Evolutionary conservation across 495 filamentous ascomycete species (phyloP).

Genomic region (Tuber brumale): DNA sequence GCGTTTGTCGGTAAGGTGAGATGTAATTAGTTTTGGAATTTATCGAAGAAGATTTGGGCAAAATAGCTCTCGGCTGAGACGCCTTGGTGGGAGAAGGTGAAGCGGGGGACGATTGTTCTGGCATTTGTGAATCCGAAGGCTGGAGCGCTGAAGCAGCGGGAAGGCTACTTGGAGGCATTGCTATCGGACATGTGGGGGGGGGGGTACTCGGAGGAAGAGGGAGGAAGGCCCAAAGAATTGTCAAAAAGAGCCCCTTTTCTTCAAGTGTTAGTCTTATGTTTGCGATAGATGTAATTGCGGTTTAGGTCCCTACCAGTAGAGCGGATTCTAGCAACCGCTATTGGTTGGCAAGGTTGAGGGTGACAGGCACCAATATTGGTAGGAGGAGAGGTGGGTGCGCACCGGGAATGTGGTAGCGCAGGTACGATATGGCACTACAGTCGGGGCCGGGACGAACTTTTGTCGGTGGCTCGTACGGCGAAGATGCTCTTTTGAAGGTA

Average conservation of each 20-base stretch:
- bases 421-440: constrained; percentile 18
- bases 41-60: constrained; percentile 38
- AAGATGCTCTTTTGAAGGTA: neutral
- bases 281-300: constrained; percentile 16
- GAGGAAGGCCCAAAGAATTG: constrained; percentile 43
- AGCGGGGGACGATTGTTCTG: constrained; percentile 25
- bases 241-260: constrained; percentile 7
- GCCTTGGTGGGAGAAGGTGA: constrained; percentile 19
- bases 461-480: neutral
- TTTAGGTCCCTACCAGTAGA: neutral
- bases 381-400: constrained; percentile 19
- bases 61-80: constrained; percentile 21
- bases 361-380: neutral
- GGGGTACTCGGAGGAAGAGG: constrained; percentile 41
- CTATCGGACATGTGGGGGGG: constrained; percentile 40
- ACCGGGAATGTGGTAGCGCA: constrained; percentile 30
- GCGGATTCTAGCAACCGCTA: neutral
- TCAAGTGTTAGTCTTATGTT: constrained; percentile 12
- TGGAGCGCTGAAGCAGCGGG: constrained; percentile 28
- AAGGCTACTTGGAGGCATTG: constrained; percentile 39
- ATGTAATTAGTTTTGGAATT: constrained; percentile 37
- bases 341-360: constrained; percentile 5
- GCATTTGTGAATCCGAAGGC: constrained; percentile 30
- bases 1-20: constrained; percentile 38
- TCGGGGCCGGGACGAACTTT: neutral